A percentile compares a stretch with the other conserved stretches of the same genome.
These are phyloP conservation scores for Punica granatum DNA, from an alignment of 345 rosid species.

Conservation along the genomic window DNA sequence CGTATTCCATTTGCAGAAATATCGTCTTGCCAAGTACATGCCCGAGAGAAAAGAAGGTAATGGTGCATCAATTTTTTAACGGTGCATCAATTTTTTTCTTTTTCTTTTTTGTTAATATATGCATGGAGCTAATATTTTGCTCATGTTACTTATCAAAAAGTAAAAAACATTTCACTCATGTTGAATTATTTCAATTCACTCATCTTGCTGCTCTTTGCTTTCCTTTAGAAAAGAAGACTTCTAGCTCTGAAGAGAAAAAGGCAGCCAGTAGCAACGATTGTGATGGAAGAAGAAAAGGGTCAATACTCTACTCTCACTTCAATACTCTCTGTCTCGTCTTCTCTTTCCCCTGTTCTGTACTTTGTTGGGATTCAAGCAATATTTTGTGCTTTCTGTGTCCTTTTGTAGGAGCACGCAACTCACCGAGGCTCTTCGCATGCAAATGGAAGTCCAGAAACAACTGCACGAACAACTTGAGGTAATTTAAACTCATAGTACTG, in stretches of 20 bases:
- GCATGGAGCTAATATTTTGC: not conserved
- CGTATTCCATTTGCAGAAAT: constrained; percentile 47
- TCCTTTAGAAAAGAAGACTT: not conserved
- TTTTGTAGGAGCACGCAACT: constrained; percentile 46
- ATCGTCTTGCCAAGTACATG: constrained; percentile 84
- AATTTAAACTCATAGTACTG: not conserved
- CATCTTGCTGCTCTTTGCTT: not conserved
- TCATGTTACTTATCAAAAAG: too few relatives aligned
- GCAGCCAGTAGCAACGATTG: constrained; percentile 33
- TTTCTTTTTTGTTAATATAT: not conserved
- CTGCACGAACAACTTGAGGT: constrained; percentile 97
- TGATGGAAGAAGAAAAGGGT: constrained; percentile 59
- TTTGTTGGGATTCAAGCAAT: not conserved
- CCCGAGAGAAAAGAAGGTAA: constrained; percentile 90
- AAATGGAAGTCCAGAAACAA: constrained; percentile 87
- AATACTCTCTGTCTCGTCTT: not conserved
- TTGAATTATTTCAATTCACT: not conserved
- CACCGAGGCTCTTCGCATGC: constrained; percentile 75
- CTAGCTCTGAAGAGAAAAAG: constrained; percentile 54
- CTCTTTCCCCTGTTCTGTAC: not conserved
- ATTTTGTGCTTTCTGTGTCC: not conserved
- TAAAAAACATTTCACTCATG: too few relatives aligned
- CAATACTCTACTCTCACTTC: constrained; percentile 8
- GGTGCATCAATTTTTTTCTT: not conserved
- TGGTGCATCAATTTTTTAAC: not conserved